Conservation (phyloP, 352 stramenopile genomes). For the Phytophthora boehmeriae region DNA sequence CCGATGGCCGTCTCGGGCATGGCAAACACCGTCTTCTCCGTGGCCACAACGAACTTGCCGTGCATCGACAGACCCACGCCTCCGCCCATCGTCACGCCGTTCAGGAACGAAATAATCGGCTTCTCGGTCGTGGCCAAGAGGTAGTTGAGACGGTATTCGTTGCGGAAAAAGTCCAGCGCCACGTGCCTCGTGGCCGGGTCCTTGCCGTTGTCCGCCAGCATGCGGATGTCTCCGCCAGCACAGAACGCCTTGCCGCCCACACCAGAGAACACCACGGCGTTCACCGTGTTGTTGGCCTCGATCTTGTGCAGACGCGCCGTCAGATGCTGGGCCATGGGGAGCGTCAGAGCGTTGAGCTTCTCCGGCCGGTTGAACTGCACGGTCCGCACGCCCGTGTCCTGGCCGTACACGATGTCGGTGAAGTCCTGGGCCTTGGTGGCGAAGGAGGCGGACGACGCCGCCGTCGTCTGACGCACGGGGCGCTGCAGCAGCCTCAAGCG, state of each 20-base stretch:
- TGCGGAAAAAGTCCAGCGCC: conserved; percentile 93
- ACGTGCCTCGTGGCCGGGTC: conserved; percentile 70
- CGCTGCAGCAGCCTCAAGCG: conserved; percentile 69
- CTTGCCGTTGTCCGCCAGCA: conserved; percentile 86
- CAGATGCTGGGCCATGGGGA: conserved; percentile 92
- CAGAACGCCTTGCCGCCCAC: conserved; percentile 92
- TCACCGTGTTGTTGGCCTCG: conserved; percentile 78
- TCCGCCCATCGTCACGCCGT: conserved; percentile 99
- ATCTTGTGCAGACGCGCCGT: conserved; percentile 87
- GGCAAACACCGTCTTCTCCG: conserved; percentile 97
- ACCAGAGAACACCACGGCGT: conserved; percentile 85
- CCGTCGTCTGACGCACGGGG: conserved; percentile 33
- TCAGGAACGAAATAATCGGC: conserved; percentile 94
- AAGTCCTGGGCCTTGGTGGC: conserved; percentile 59
- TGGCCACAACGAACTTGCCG: conserved; percentile 96
- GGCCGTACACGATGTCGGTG: conserved; percentile 72
- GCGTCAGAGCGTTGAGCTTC: conserved; percentile 91
- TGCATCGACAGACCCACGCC: conserved; percentile 98
- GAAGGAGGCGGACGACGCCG: conserved; percentile 16
- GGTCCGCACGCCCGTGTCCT: conserved; percentile 78
- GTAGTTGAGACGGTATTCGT: conserved; percentile 96
- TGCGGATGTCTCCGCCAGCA: conserved; percentile 95
- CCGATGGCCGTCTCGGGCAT: conserved; percentile 99
- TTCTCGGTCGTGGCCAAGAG: conserved; percentile 85
- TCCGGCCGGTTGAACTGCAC: conserved; percentile 92